Conservation (phyloP, 2,329 filamentous ascomycete species). For the Neonectria magnoliae region DNA sequence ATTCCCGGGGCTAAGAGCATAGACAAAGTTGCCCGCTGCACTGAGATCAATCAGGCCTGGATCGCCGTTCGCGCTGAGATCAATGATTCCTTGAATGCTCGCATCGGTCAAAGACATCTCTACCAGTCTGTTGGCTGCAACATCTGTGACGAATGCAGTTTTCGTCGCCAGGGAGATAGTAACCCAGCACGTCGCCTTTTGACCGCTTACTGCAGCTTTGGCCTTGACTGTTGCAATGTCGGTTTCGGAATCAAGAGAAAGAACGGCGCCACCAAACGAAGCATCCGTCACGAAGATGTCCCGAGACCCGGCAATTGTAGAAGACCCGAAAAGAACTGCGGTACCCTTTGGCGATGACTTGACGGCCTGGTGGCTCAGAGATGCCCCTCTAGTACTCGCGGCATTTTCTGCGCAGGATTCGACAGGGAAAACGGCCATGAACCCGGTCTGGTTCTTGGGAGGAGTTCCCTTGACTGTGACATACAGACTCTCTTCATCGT, state of each 20-base stretch:
- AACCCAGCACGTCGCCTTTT: conserved; percentile 68
- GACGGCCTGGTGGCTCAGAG: conserved; percentile 35
- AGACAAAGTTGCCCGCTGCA: conserved; percentile 64
- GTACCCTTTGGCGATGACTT: conserved; percentile 63
- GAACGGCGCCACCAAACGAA: conserved; percentile 64
- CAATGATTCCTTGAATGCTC: conserved; percentile 54
- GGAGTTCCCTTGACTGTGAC: conserved; percentile 71
- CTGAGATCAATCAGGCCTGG: conserved; percentile 65
- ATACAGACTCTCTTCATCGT: conserved; percentile 61
- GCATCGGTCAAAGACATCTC: conserved; percentile 65
- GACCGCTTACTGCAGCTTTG: conserved; percentile 57
- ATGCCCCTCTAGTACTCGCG: neutral
- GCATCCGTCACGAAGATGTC: conserved; percentile 67
- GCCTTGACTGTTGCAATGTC: conserved; percentile 47
- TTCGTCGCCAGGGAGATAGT: conserved; percentile 58
- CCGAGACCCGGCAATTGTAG: conserved; percentile 54
- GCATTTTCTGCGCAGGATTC: conserved; percentile 29
- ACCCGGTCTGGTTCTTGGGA: conserved; percentile 63
- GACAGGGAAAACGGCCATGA: conserved; percentile 62
- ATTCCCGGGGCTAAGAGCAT: conserved; percentile 65
- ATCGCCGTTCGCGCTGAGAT: conserved; percentile 58
- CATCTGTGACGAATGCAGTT: conserved; percentile 69
- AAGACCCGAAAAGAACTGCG: conserved; percentile 65
- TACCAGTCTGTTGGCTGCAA: conserved; percentile 60
- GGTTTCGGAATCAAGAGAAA: conserved; percentile 52